Conservation (phyloP, 1,139 yeast species). For the Candida sanyaensis region DNA sequence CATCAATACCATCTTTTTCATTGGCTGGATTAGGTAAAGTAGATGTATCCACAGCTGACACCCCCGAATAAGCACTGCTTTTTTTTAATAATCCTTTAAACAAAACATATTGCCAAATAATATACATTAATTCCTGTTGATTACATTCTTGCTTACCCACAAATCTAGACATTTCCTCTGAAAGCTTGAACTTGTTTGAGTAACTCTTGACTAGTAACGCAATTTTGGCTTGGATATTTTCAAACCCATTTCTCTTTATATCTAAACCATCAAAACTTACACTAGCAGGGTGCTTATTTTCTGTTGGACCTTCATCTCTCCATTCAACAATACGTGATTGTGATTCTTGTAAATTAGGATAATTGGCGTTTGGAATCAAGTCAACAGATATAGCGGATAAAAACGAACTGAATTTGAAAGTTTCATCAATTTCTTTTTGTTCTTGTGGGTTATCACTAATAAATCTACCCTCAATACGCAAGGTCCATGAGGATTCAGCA, state of each 20-base stretch:
- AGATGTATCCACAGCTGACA: conserved; percentile 36
- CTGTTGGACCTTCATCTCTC: conserved; percentile 30
- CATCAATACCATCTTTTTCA: conserved; percentile 20
- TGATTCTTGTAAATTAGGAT: conserved; percentile 35
- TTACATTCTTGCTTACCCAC: conserved; percentile 78
- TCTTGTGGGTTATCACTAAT: conserved; percentile 33
- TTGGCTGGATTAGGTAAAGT: conserved; percentile 14
- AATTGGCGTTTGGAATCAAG: conserved; percentile 48
- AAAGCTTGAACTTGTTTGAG: conserved; percentile 58
- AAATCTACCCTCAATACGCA: conserved; percentile 84
- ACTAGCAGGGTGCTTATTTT: conserved; percentile 30
- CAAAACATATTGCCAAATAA: conserved; percentile 86
- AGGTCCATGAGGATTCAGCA: conserved; percentile 71
- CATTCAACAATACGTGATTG: conserved; percentile 44
- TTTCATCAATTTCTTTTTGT: conserved; percentile 7
- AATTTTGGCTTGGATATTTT: conserved; percentile 67
- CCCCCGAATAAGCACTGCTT: conserved; percentile 30
- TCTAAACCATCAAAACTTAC: conserved; percentile 84
- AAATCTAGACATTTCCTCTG: conserved; percentile 62
- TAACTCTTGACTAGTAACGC: conserved; percentile 83
- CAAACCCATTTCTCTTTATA: conserved; percentile 74
- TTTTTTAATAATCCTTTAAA: conserved; percentile 65
- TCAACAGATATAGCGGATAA: conserved; percentile 86
- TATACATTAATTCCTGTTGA: conserved; percentile 83
- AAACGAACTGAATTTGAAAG: conserved; percentile 66